These are phyloP conservation scores for Sarocladium strictum DNA, from an alignment of 2,329 filamentous ascomycete genomes.

Conservation along the genomic window DNA sequence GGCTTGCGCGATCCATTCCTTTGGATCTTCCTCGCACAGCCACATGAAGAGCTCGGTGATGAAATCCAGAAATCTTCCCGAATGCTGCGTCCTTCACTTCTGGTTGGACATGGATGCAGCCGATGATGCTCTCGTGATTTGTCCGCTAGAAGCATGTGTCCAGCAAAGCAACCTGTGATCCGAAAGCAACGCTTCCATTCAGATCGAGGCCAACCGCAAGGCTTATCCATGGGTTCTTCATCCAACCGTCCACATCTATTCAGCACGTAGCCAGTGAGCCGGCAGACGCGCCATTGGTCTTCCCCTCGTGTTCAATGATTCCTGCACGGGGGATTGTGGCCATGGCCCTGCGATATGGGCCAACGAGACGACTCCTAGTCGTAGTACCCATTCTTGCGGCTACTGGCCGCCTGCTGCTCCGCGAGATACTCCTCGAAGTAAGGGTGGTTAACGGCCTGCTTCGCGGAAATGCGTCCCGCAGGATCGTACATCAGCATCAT, in stretches of 20 bases:
- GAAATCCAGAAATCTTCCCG: no score
- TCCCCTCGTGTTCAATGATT: background rate
- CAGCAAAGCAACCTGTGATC: no score
- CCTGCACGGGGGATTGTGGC: conserved; percentile 1
- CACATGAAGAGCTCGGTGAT: no score
- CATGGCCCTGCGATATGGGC: conserved; percentile 13
- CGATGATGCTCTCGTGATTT: no score
- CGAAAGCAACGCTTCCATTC: no score
- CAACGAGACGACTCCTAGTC: conserved; percentile 21
- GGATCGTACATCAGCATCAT: conserved; percentile 81
- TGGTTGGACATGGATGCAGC: no score
- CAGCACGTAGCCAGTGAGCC: background rate
- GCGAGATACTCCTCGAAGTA: conserved; percentile 58
- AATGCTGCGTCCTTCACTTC: no score
- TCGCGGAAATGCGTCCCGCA: conserved; percentile 79
- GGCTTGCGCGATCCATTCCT: no score
- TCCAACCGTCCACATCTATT: background rate
- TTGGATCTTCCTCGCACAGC: no score
- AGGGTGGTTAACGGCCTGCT: conserved; percentile 76
- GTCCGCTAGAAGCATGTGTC: no score
- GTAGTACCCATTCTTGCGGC: conserved; percentile 29
- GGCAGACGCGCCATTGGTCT: background rate
- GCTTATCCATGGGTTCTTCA: background rate
- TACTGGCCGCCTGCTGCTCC: conserved; percentile 22
- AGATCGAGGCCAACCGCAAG: background rate